Evolutionary conservation across 371 early-diverging fungal species (phyloP), one percentile per base, ranked within the genome.

Genomic region (Mucor racemosus): DNA sequence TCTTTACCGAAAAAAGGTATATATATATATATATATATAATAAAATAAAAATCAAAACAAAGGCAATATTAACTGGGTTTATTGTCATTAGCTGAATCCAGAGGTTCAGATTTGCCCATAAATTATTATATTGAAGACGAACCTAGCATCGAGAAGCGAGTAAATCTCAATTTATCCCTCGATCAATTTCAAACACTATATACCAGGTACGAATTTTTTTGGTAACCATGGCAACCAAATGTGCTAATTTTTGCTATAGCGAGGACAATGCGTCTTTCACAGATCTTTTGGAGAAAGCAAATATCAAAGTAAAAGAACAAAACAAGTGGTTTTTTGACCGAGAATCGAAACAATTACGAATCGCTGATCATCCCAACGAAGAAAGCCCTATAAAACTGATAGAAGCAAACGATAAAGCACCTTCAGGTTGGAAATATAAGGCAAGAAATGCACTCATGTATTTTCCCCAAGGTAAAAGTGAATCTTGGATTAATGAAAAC

Each of bases 211-310:
- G 34, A 38, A 44, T 9, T 4, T 8, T 10, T 9, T 4, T 8
- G 10, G 11, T 10, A 11, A 9, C 21, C 13, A 11, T 50, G 26
- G 10, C 26, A 13, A 53, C 1, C 4, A 53, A 31, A 19, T 8
- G 1, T 53, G 31, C 31, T 53, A 0, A 53, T 14, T 0, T 1
- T 7, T 14, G 4, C 1, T 14, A 31, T 64, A 81, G 88, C 68
- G 94, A 95, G 69, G 95, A 95, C 73, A 93, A 95, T 75, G 90
- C 92, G 11, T 92, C 93, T 4, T 95, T 95, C 73, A 66, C 76
- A 34, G 85, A 83, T 19, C 72, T 94, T 13, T 38, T 95, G 10
- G 86, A 89, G 64, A 85, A 84, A 58, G 78, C 84, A 26, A 91
- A 92, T 46, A 73, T 81, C 15, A 84, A 85, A 36, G 74, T 80